Base-by-base conservation (phyloP, 352 stramenopile genomes). In the Globisporangium barbulae region DNA sequence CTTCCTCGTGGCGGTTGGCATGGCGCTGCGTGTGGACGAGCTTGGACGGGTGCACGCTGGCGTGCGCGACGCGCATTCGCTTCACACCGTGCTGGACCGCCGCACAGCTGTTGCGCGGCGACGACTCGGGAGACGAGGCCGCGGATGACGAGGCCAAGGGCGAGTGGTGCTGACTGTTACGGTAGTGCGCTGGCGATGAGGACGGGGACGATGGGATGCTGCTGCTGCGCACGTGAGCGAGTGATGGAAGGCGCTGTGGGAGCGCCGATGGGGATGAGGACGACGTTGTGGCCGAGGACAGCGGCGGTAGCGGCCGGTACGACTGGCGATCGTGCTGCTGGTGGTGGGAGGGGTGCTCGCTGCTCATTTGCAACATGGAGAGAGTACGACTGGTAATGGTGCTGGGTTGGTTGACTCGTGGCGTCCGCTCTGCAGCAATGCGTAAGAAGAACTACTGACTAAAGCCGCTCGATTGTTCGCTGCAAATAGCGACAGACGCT, bases 1-100 rank as follows among this genome's bases (percentile, higher is more conserved):
- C 69, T 19, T 72, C 60, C 41, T 78, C 53, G 12, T 54, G 17
- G 39, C 13, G 47, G 55, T 63, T 45, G 35, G 41, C 17, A 2
- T 33, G 22, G 33, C 22, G 25, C 33, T 41, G 33, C 6, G 21
- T 9, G 59, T 30, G 10, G 33, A 7, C 21, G 35, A 53, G 9
- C 41, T 37, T 39, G 10, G 41, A 41, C 33, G 48, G 48, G 6
- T 62, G 68, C 45, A 53, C 53, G 62, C 44, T 68, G 25, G 30
- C 10, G 4, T 37, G 41, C 25, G 30, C 45, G 10, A 42, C 19
- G 22, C 33, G 33, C 44, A 53, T 1, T 42, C 53, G 44, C 45
- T 68, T 61, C 28, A 55, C 33, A 19, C 53, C 48, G 25, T 28
- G 25, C 12, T 44, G 28, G n/a, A 25, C 21, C n/a, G 21, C n/a